Percentiles rank a stretch among this genome's conserved stretches.
Evolutionary conservation across 352 stramenopile genomes (phyloP).

Genomic region (Globisporangium takayamanum): DNA sequence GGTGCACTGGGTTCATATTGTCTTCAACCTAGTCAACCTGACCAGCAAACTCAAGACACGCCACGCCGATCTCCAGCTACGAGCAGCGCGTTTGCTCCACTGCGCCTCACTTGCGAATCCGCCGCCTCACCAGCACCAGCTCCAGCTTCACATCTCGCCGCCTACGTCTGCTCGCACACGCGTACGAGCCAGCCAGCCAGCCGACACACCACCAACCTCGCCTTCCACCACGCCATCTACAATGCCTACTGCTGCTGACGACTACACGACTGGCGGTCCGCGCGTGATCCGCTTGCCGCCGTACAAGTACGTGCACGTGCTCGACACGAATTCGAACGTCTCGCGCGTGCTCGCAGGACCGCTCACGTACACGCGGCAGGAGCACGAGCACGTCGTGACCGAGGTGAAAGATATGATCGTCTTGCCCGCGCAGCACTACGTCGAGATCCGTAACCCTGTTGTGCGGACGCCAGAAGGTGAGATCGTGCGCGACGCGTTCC

Average conservation of each 20-base stretch:
- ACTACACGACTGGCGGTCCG: conserved; percentile 28
- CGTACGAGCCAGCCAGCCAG: too few species aligned
- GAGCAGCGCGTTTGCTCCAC: not conserved
- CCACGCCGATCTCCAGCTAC: not conserved
- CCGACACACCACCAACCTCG: not conserved
- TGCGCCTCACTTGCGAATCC: not conserved
- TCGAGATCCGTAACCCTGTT: conserved; percentile 70
- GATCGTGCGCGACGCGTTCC: conserved; percentile 55
- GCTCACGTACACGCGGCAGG: conserved; percentile 74
- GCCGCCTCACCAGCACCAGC: not conserved
- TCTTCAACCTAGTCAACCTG: too few species aligned
- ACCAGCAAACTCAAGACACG: not conserved
- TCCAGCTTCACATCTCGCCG: not conserved
- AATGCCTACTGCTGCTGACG: conserved; percentile 5
- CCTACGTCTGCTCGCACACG: too few species aligned
- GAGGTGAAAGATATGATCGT: conserved; percentile 68
- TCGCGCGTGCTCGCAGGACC: conserved; percentile 69
- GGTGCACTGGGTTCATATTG: too few species aligned
- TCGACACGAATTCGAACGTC: conserved; percentile 84
- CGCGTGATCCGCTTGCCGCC: conserved; percentile 70
- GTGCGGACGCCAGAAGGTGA: conserved; percentile 38
- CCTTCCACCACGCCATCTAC: not conserved
- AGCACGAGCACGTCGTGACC: conserved; percentile 71
- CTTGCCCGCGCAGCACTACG: conserved; percentile 67
- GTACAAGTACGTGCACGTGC: conserved; percentile 82